A percentile compares a stretch with the other conserved stretches of the same genome.
Conservation (phyloP, 768 basidiomycete species). For the Melanogaster broomeanus region DNA sequence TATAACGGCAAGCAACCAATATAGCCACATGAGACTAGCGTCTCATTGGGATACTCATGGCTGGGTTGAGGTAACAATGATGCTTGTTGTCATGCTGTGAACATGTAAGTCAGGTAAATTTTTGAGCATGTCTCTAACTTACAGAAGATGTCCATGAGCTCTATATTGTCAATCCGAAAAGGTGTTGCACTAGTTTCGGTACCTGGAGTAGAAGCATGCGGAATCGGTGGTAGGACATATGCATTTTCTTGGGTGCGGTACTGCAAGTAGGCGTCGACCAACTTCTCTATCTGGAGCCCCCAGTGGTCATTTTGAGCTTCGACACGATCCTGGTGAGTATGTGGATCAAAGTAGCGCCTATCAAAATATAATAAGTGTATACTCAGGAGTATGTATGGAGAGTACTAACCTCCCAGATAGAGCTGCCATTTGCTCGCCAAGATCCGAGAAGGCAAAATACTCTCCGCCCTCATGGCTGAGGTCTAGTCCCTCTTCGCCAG, state of each 20-base stretch:
- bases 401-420: too few relatives aligned
- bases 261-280: not conserved
- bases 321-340: not conserved
- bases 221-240: not conserved
- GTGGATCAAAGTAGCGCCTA: not conserved
- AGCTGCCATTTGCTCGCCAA: too few relatives aligned
- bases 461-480: conserved; percentile 1
- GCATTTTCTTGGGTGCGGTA: not conserved
- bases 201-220: not conserved
- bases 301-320: not conserved
- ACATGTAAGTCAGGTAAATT: not conserved
- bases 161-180: not conserved
- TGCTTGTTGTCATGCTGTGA: not conserved
- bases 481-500: conserved; percentile 1
- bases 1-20: conserved; percentile 5
- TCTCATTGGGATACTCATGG: conserved; percentile 10
- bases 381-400: too few relatives aligned
- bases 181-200: not conserved
- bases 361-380: too few relatives aligned
- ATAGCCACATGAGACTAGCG: conserved; percentile 5
- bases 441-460: not conserved
- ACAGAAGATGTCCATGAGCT: not conserved
- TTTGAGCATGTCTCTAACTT: not conserved
- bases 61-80: not conserved
- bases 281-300: not conserved